These are phyloP conservation scores for Fusarium begoniae DNA, from an alignment of 2,329 filamentous ascomycete genomes.

Conservation along the genomic window DNA sequence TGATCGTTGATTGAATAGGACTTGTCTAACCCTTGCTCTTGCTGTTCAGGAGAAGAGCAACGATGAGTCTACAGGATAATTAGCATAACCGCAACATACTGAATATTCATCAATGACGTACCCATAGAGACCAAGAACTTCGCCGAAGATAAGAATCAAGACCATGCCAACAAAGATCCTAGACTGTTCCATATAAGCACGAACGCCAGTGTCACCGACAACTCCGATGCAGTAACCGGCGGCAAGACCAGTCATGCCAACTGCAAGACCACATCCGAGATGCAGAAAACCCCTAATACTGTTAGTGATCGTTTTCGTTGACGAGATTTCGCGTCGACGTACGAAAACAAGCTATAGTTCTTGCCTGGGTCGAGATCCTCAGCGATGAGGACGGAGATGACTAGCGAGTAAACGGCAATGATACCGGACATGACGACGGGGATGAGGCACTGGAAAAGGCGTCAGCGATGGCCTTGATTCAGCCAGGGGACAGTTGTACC, in stretches of 20 bases:
- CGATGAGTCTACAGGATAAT: slow-evolving; percentile 74
- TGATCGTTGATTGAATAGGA: not conserved
- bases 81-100: slow-evolving; percentile 3
- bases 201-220: slow-evolving; percentile 92
- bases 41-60: slow-evolving; percentile 92
- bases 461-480: slow-evolving; percentile 18
- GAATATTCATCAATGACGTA: slow-evolving; percentile 56
- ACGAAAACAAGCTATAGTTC: slow-evolving; percentile 87
- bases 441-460: slow-evolving; percentile 73
- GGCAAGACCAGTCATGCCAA: slow-evolving; percentile 90
- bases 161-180: slow-evolving; percentile 99
- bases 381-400: slow-evolving; percentile 95
- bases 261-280: slow-evolving; percentile 86
- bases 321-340: slow-evolving; percentile 46
- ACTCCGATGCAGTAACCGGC: slow-evolving; percentile 97
- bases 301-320: slow-evolving; percentile 28
- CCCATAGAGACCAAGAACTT: slow-evolving; percentile 97
- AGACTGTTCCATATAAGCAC: slow-evolving; percentile 95
- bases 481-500: slow-evolving; percentile 54
- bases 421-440: slow-evolving; percentile 99
- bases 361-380: slow-evolving; percentile 81
- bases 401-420: slow-evolving; percentile 96
- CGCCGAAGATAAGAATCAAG: slow-evolving; percentile 96
- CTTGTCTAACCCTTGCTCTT: slow-evolving; percentile 70
- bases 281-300: slow-evolving; percentile 84